Evolutionary conservation across 2,329 filamentous ascomycete genomes (phyloP).

Genomic region (Pestalotiopsis fici): DNA sequence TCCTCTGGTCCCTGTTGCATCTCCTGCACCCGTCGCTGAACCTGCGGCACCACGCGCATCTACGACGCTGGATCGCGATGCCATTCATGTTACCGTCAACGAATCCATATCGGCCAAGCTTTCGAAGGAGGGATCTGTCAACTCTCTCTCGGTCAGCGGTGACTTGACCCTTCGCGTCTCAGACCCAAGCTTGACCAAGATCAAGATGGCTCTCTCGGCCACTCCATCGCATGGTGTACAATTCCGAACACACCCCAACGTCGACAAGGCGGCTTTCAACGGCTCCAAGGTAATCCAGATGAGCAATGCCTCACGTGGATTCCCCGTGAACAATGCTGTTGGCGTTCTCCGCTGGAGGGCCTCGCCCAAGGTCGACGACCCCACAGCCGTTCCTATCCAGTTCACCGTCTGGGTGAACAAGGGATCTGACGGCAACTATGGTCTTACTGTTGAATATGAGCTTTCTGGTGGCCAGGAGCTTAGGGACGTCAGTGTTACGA

Average conservation of each 20-base stretch:
- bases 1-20: slow-evolving; percentile 63
- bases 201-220: slow-evolving; percentile 80
- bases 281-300: slow-evolving; percentile 84
- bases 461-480: slow-evolving; percentile 78
- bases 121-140: slow-evolving; percentile 83
- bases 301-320: slow-evolving; percentile 83
- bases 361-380: slow-evolving; percentile 77
- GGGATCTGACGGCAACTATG: slow-evolving; percentile 76
- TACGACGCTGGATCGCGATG: slow-evolving; percentile 74
- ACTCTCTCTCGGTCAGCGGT: slow-evolving; percentile 85
- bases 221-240: slow-evolving; percentile 81
- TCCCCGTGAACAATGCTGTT: slow-evolving; percentile 92
- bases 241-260: slow-evolving; percentile 94
- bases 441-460: slow-evolving; percentile 94
- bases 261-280: slow-evolving; percentile 87
- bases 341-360: slow-evolving; percentile 93
- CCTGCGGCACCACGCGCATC: slow-evolving; percentile 60
- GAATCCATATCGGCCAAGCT: slow-evolving; percentile 91
- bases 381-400: slow-evolving; percentile 82
- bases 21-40: slow-evolving; percentile 51
- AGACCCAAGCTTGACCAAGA: slow-evolving; percentile 85
- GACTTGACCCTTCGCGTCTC: slow-evolving; percentile 90
- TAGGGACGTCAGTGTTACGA: slow-evolving; percentile 82
- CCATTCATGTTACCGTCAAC: slow-evolving; percentile 83
- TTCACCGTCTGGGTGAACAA: slow-evolving; percentile 99